Conservation (phyloP, 306 rosid genomes). For the Betula pendula region DNA sequence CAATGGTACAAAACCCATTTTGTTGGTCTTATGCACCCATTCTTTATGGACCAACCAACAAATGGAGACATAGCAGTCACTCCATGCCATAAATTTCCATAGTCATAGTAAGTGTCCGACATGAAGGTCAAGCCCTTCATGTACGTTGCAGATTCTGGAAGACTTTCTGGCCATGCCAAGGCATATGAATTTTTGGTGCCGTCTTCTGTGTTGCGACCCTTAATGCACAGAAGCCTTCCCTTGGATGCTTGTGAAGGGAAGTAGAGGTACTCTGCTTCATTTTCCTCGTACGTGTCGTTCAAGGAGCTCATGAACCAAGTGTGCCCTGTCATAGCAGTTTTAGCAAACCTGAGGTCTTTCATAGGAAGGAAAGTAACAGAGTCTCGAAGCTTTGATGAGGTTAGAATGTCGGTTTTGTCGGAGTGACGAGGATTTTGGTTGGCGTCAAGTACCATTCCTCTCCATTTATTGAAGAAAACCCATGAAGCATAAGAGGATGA, state of each 20-base stretch:
- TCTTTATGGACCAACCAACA: slow-evolving; percentile 31
- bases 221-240: slow-evolving; percentile 27
- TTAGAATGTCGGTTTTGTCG: not conserved
- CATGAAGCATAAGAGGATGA: not conserved
- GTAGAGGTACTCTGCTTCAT: slow-evolving; percentile 27
- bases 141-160: slow-evolving; percentile 22
- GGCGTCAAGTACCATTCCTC: not conserved
- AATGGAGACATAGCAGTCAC: slow-evolving; percentile 35
- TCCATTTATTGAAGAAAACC: slow-evolving; percentile 8
- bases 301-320: slow-evolving; percentile 41
- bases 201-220: slow-evolving; percentile 18
- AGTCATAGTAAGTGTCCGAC: slow-evolving; percentile 36
- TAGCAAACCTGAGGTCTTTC: slow-evolving; percentile 30
- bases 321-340: slow-evolving; percentile 27
- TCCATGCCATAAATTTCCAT: slow-evolving; percentile 33
- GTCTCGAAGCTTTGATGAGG: slow-evolving; percentile 20
- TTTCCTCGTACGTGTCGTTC: slow-evolving; percentile 15
- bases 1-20: slow-evolving; percentile 34
- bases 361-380: slow-evolving; percentile 37
- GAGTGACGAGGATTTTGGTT: not conserved
- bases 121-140: slow-evolving; percentile 29
- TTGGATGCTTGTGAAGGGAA: slow-evolving; percentile 27
- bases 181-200: slow-evolving; percentile 34
- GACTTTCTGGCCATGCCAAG: slow-evolving; percentile 33
- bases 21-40: slow-evolving; percentile 21